A percentile compares a stretch with the other conserved stretches of the same genome.
Conservation (phyloP, 31 red algal genomes). For the Endocladia muricata region DNA sequence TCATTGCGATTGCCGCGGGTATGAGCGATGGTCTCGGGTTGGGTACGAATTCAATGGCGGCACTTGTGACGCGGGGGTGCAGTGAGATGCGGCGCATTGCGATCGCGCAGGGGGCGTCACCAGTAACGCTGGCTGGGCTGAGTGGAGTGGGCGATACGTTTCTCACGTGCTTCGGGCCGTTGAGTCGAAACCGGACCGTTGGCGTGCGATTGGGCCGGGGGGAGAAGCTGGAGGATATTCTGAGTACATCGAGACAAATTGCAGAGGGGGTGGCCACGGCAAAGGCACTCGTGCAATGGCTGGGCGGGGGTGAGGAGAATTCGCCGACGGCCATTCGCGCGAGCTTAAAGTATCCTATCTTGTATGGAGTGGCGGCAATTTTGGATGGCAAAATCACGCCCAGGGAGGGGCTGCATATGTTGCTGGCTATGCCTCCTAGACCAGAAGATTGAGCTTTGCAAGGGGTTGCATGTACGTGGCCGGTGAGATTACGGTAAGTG, state of each 20-base stretch:
- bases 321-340: constrained; percentile 54
- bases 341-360: constrained; percentile 76
- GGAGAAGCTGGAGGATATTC: constrained; percentile 79
- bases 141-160: constrained; percentile 94
- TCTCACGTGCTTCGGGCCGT: constrained; percentile 92
- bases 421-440: constrained; percentile 91
- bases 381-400: constrained; percentile 86
- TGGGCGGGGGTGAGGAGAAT: constrained; percentile 58
- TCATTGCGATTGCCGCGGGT: constrained; percentile 95
- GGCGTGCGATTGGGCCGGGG: constrained; percentile 83
- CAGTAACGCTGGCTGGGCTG: constrained; percentile 87
- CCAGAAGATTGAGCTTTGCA: constrained; percentile 63
- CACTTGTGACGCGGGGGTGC: constrained; percentile 89
- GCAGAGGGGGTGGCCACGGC: constrained; percentile 93
- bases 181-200: constrained; percentile 89
- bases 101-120: constrained; percentile 48
- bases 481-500: neutral
- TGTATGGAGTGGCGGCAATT: constrained; percentile 81
- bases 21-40: constrained; percentile 90
- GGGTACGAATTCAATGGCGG: constrained; percentile 95
- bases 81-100: constrained; percentile 95
- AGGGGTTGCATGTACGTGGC: neutral
- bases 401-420: constrained; percentile 69
- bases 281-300: constrained; percentile 76
- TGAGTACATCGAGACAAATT: constrained; percentile 64